phyloP scores from a whole-genome alignment of 306 rosid species.

The Macrotyloma uniflorum region DNA sequence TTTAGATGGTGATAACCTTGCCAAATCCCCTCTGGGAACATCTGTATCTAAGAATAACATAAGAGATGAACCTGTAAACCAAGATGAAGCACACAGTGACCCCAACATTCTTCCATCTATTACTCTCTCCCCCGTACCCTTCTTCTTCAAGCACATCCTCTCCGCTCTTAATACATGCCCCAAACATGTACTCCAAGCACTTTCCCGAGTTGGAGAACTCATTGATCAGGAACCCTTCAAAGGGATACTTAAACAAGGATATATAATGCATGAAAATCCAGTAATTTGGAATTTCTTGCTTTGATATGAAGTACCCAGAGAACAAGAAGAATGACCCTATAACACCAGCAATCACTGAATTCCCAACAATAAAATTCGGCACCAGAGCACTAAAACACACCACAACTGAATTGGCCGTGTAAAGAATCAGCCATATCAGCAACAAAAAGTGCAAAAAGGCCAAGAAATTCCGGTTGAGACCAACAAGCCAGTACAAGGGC shows the following conservation, averaged over 20 bases:
- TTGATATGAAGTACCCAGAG: constrained; percentile 94
- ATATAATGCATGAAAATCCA: constrained; percentile 95
- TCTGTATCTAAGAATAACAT: constrained; percentile 79
- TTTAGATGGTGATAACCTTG: constrained; percentile 45
- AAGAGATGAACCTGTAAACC: constrained; percentile 90
- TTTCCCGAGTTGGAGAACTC: constrained; percentile 87
- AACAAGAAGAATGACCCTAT: constrained; percentile 93
- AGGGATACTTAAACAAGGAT: constrained; percentile 91
- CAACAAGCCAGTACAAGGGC: constrained; percentile 87
- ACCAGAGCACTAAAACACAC: constrained; percentile 92
- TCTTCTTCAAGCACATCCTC: constrained; percentile 76
- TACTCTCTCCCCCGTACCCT: constrained; percentile 77
- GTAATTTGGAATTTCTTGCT: constrained; percentile 68
- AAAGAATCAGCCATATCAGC: constrained; percentile 83
- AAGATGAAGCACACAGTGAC: constrained; percentile 83
- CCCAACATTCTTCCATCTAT: constrained; percentile 78
- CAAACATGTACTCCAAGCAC: constrained; percentile 80
- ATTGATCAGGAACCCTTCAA: constrained; percentile 90
- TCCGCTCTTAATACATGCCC: constrained; percentile 65
- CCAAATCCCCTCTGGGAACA: constrained; percentile 64
- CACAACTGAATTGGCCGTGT: constrained; percentile 92
- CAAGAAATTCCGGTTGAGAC: constrained; percentile 67
- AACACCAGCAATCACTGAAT: constrained; percentile 84
- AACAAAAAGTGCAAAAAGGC: constrained; percentile 77
- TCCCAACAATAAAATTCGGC: constrained; percentile 94